Evolutionary conservation across 1,139 yeast genomes (phyloP).

Genomic region (Debaryomyces sp.): DNA sequence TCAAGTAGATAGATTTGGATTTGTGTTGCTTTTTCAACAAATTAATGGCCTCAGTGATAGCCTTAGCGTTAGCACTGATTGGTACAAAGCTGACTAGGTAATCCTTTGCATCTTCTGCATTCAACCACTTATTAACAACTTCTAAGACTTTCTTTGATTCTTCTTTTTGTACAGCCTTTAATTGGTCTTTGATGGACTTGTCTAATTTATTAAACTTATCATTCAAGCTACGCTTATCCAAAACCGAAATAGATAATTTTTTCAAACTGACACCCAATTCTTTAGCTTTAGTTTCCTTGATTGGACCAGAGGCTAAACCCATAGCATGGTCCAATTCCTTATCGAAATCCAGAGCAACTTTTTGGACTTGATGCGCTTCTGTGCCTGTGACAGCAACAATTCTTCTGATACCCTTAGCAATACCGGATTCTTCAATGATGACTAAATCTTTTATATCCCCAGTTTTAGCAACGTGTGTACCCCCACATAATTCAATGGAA

Average conservation of each 20-base stretch:
- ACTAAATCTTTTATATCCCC: slow-evolving; percentile 92
- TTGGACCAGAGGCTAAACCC: slow-evolving; percentile 61
- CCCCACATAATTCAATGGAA: slow-evolving; percentile 98
- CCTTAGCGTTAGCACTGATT: slow-evolving; percentile 87
- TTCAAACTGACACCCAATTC: slow-evolving; percentile 83
- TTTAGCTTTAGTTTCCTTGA: slow-evolving; percentile 78
- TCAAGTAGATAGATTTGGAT: slow-evolving; percentile 77
- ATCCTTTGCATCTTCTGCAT: slow-evolving; percentile 45
- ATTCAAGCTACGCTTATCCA: slow-evolving; percentile 75
- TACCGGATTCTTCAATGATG: slow-evolving; percentile 92
- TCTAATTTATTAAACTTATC: slow-evolving; percentile 77
- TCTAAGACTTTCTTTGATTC: slow-evolving; percentile 83
- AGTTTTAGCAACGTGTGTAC: slow-evolving; percentile 93
- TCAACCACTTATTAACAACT: slow-evolving; percentile 73
- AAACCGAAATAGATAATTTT: slow-evolving; percentile 78
- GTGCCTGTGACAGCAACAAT: slow-evolving; percentile 95
- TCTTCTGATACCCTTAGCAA: slow-evolving; percentile 98
- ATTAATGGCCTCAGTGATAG: slow-evolving; percentile 89
- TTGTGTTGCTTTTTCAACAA: slow-evolving; percentile 77
- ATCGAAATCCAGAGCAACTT: slow-evolving; percentile 73
- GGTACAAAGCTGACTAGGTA: slow-evolving; percentile 68
- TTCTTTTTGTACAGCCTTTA: slow-evolving; percentile 83
- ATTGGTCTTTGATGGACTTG: slow-evolving; percentile 84
- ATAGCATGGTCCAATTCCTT: slow-evolving; percentile 60
- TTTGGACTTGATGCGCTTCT: slow-evolving; percentile 88